These are phyloP conservation scores for Fraxinus greggii DNA, from an alignment of 305 asterid species.

Conservation along the genomic window DNA sequence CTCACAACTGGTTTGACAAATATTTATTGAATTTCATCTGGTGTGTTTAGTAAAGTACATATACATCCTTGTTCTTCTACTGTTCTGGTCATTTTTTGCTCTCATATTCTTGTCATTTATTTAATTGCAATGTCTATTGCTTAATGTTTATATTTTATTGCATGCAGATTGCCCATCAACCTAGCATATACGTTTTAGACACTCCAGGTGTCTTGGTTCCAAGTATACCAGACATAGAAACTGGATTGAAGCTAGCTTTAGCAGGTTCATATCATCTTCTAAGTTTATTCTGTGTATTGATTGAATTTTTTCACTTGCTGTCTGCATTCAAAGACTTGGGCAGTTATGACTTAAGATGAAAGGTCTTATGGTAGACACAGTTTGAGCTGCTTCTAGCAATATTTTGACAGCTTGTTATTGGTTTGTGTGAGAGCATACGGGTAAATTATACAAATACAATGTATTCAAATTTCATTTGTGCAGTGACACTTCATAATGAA, in stretches of 20 bases:
- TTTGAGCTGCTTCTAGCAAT: neutral
- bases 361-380: neutral
- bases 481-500: neutral
- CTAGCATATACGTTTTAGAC: conserved; percentile 89
- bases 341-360: neutral
- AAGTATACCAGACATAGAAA: conserved; percentile 74
- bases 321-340: neutral
- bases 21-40: neutral
- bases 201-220: conserved; percentile 95
- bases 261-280: conserved; percentile 51
- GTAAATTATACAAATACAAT: neutral
- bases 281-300: neutral
- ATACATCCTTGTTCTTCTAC: neutral
- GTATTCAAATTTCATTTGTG: neutral
- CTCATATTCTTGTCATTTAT: neutral
- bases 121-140: neutral
- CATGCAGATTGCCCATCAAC: conserved; percentile 80
- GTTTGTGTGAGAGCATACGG: neutral
- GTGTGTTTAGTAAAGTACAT: neutral
- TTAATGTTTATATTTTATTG: conserved; percentile 1
- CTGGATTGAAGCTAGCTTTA: conserved; percentile 88
- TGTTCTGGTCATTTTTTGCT: neutral
- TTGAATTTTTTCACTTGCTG: neutral
- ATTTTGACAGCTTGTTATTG: neutral
- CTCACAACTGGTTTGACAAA: neutral